These are phyloP conservation scores for Discostella stelligeroides DNA, from an alignment of 108 stramenopile species.

Conservation along the genomic window DNA sequence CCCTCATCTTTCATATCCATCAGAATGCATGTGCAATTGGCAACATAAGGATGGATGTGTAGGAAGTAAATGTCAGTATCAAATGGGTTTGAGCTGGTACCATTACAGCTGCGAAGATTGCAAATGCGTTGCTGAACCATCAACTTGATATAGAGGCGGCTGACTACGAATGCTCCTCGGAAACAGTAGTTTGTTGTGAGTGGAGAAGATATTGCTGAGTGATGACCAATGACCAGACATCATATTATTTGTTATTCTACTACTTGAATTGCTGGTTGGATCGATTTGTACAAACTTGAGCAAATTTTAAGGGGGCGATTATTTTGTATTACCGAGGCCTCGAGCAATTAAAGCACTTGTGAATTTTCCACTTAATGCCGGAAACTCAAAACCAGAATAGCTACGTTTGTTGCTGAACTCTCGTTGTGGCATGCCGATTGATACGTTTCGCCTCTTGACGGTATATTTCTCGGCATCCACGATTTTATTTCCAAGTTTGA, in stretches of 20 bases:
- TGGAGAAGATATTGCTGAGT: too few relatives aligned
- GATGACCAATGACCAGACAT: too few relatives aligned
- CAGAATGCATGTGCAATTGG: slow-evolving; percentile 91
- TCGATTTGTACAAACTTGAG: too few relatives aligned
- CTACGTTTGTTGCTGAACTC: slow-evolving; percentile 13
- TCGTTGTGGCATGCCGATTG: slow-evolving; percentile 27
- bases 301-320: background rate
- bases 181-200: too few relatives aligned
- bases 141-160: slow-evolving; percentile 4
- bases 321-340: slow-evolving; percentile 12
- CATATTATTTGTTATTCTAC: too few relatives aligned
- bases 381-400: slow-evolving; percentile 56
- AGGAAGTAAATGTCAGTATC: slow-evolving; percentile 72
- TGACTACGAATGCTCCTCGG: background rate
- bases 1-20: background rate
- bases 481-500: slow-evolving; percentile 21
- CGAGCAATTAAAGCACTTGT: slow-evolving; percentile 59
- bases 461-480: slow-evolving; percentile 9
- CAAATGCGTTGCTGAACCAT: slow-evolving; percentile 71
- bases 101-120: slow-evolving; percentile 83
- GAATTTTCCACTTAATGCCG: slow-evolving; percentile 62
- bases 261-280: too few relatives aligned
- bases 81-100: slow-evolving; percentile 83
- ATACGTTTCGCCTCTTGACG: slow-evolving; percentile 41
- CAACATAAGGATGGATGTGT: slow-evolving; percentile 78